phyloP scores from a whole-genome alignment of 352 stramenopile species.

The Phytophthora fragariae region DNA sequence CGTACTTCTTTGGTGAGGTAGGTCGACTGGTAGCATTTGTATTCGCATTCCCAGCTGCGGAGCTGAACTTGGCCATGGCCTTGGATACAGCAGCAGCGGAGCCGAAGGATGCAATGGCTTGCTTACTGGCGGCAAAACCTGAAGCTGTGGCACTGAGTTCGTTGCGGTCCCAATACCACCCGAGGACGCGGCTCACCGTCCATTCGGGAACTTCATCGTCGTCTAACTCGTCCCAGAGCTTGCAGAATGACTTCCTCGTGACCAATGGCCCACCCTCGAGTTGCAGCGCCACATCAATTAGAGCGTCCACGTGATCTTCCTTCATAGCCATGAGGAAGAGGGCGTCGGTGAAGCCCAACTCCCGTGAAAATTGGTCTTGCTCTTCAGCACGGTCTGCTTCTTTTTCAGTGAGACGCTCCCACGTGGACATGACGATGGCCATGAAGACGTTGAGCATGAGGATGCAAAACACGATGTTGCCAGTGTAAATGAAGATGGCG shows the following conservation, averaged over 20 bases:
- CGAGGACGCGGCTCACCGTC: conserved; percentile 50
- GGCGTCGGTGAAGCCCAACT: conserved; percentile 50
- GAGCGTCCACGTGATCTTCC: conserved; percentile 67
- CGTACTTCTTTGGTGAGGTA: conserved; percentile 33
- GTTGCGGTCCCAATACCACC: conserved; percentile 70
- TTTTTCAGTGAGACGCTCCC: conserved; percentile 64
- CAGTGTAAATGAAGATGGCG: conserved; percentile 76
- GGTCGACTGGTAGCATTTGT: conserved; percentile 11
- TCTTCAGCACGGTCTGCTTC: conserved; percentile 60
- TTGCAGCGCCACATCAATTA: conserved; percentile 62
- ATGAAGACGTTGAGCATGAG: conserved; percentile 85
- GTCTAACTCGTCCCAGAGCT: conserved; percentile 51
- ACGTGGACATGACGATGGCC: conserved; percentile 81
- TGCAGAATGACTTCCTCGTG: conserved; percentile 45
- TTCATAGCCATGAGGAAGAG: conserved; percentile 62
- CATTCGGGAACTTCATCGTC: conserved; percentile 48
- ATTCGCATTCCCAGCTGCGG: conserved; percentile 17
- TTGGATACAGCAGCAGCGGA: conserved; percentile 35
- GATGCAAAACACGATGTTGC: conserved; percentile 75
- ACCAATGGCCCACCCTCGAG: conserved; percentile 51
- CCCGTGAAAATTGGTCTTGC: conserved; percentile 51
- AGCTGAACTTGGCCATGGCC: conserved; percentile 35
- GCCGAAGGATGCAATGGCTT: conserved; percentile 37
- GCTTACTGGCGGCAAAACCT: conserved; percentile 23
- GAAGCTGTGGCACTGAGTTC: conserved; percentile 23